Base-by-base conservation (phyloP, 345 rosid species). In the Eutrema japonicum region DNA sequence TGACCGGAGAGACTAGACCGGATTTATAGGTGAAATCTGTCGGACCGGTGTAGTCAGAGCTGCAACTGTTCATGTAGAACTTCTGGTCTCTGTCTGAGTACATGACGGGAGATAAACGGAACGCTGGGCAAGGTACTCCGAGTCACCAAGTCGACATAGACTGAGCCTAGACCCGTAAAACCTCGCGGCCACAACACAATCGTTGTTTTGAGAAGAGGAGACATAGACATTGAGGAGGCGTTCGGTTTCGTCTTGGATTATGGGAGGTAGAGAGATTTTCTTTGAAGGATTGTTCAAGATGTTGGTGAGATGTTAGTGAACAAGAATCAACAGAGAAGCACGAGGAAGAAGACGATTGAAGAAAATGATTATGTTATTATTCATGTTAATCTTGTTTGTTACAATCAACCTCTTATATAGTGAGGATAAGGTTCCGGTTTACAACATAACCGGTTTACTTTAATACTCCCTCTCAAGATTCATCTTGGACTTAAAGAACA, bases 41-140 rank as follows among this genome's bases (percentile, higher is more conserved):
- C 11, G 66, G 40, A 45, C 67, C 67, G 18, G 27, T 8, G 53
- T 63, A 45, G 27, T 63, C 52, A 63, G 66, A 42, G 50, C 1
- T 27, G 66, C 35, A 12, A 27, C 55, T 26, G 66, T 61, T 61
- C 22, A 61, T n/a, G 53, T 63, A 63, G 67, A 61, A 63, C 67
- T 43, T 43, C 8, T 13, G 8, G 53, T 63, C 53, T 30, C n/a
- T 45, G 14, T 63, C 53, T 30, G 67, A 63, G 52, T 63, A 63
- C 67, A 63, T 63, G 53, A 63, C 67, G 0, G 40, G 52, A 30
- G 53, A 45, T 30, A 29, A 41, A 63, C 41, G 13, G 52, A 43
- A 63, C 13, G 8, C 27, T 43, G 41, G 53, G 11, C 26, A n/a
- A 63, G 67, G 41, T 4, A 67, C 51, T 53, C 61, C 14, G 41